Conservation (phyloP, 371 early-diverging fungal genomes). For the Mortierella sp. region DNA sequence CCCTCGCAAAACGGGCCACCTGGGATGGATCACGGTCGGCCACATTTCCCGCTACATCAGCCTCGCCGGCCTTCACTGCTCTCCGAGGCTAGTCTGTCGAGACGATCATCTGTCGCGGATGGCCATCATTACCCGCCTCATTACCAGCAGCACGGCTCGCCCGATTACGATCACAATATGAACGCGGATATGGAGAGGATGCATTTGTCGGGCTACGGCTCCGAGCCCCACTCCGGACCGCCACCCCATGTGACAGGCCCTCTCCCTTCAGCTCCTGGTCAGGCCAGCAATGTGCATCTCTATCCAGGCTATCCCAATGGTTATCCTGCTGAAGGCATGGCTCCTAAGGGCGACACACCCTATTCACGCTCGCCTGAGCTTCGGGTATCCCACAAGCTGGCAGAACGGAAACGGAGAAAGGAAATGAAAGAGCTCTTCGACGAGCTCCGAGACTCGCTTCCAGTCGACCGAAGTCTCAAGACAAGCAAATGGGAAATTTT, state of each 20-base stretch:
- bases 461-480: constrained; percentile 79
- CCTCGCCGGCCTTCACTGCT: constrained; percentile 46
- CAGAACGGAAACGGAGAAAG: constrained; percentile 85
- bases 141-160: constrained; percentile 22
- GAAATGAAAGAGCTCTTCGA: constrained; percentile 93
- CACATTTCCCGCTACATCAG: constrained; percentile 41
- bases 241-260: constrained; percentile 2
- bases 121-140: constrained; percentile 15
- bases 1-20: constrained; percentile 11
- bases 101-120: constrained; percentile 43
- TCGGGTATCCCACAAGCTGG: constrained; percentile 82
- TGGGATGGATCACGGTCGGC: constrained; percentile 33
- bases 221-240: constrained; percentile 12
- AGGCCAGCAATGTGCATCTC: constrained; percentile 20
- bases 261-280: constrained; percentile 6
- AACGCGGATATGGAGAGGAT: constrained; percentile 45
- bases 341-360: constrained; percentile 62
- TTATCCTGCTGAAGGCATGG: constrained; percentile 21
- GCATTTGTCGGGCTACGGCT: constrained; percentile 40
- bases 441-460: constrained; percentile 78
- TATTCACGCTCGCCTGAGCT: constrained; percentile 78
- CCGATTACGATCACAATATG: constrained; percentile 47
- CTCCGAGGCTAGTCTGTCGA: constrained; percentile 22
- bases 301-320: constrained; percentile 49
- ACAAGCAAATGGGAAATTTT: constrained; percentile 91